These are phyloP conservation scores for Hypoxylon intermedium DNA, from an alignment of 495 filamentous ascomycete genomes.

Conservation along the genomic window DNA sequence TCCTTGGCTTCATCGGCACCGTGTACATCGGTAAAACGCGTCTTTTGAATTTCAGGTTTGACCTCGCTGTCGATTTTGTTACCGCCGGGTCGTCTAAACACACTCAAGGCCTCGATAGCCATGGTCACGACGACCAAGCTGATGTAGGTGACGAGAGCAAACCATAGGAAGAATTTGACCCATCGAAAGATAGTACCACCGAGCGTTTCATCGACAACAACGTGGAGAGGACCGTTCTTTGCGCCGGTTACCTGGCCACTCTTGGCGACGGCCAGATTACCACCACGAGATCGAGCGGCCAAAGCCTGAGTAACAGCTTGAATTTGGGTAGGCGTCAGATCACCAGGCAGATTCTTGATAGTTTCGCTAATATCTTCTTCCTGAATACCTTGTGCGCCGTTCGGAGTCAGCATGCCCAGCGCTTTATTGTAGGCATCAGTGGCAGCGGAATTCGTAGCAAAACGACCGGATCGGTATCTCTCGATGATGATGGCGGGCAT, in stretches of 20 bases:
- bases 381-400: constrained; percentile 42
- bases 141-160: constrained; percentile 76
- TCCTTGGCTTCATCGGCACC: constrained; percentile 98
- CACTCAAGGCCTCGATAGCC: constrained; percentile 75
- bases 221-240: constrained; percentile 84
- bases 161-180: constrained; percentile 83
- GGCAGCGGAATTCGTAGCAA: constrained; percentile 75
- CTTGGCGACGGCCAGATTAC: constrained; percentile 64
- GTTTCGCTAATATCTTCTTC: constrained; percentile 41
- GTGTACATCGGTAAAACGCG: constrained; percentile 92
- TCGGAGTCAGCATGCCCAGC: constrained; percentile 64
- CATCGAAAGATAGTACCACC: constrained; percentile 83
- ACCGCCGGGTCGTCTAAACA: constrained; percentile 78
- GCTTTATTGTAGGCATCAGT: constrained; percentile 79
- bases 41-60: constrained; percentile 86
- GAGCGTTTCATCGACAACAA: constrained; percentile 92
- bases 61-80: constrained; percentile 74
- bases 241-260: constrained; percentile 60
- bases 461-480: constrained; percentile 82
- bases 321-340: constrained; percentile 67
- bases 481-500: constrained; percentile 93
- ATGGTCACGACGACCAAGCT: constrained; percentile 77
- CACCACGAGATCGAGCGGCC: constrained; percentile 74
- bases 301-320: constrained; percentile 89
- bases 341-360: constrained; percentile 41